Evolutionary conservation across 331 rosid genomes (phyloP), one percentile per base, ranked within the genome.

Genomic region (Quercus tomentella): DNA sequence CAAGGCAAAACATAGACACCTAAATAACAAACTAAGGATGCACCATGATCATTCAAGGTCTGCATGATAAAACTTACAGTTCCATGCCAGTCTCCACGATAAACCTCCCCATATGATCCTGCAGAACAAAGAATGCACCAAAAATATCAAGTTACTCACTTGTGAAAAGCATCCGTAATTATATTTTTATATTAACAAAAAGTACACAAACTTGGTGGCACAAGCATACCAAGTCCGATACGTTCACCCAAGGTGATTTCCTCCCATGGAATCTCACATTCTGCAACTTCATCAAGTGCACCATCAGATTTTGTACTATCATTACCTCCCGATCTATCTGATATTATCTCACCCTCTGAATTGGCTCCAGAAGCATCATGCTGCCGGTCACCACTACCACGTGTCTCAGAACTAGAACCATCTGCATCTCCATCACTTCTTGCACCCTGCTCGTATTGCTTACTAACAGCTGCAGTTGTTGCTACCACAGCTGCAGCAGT

Each of bases 41-140:
- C 28, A 33, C 52, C 54, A 4, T 2, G 14, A 73, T 49, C 26
- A 41, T 82, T 37, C n/a, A 82, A 56, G 41, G 77, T 72, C 43
- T 76, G 70, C 75, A 78, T n/a, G 77, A 83, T 73, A 82, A 80
- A 86, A 90, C 99, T 89, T 86, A 95, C 99, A 66, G 99, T 95
- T 85, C 98, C 99, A 81, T 81, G 92, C 99, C 97, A 95, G 77
- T 93, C 99, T 71, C 98, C 99, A 25, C 84, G 97, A 84, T 93
- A 90, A 57, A 95, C 99, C 89, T 95, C 99, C 68, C 99, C 99
- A 82, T 95, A 95, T 23, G 98, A 91, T 82, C 99, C 99, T 95
- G 85, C 83, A 91, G 71, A 65, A 68, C 62, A 80, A 77, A 77
- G 58, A 30, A 79, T 18, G 57, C 51, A 79, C 81, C 73, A 69